Evolutionary conservation across 345 rosid genomes (phyloP).

Genomic region (Salix caprea): DNA sequence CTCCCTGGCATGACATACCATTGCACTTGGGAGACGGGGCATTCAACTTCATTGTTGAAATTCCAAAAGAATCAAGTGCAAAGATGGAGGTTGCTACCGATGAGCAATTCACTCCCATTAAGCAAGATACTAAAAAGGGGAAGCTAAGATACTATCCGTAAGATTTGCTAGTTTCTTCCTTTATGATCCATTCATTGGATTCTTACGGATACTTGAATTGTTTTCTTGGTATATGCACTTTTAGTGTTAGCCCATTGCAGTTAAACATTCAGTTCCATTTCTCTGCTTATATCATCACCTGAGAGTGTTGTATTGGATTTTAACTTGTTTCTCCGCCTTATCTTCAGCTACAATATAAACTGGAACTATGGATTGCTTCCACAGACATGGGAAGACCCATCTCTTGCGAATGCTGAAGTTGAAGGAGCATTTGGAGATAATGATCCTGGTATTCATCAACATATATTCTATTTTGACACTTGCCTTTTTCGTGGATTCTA

Average conservation of each 20-base stretch:
- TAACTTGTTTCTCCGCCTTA: neutral
- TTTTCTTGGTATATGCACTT: neutral
- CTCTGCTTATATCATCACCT: neutral
- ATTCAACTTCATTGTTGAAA: conserved; percentile 79
- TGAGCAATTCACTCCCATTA: conserved; percentile 83
- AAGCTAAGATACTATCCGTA: conserved; percentile 71
- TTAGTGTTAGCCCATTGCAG: neutral
- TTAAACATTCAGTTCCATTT: neutral
- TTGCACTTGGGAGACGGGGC: conserved; percentile 74
- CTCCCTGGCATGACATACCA: conserved; percentile 97
- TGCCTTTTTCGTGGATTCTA: neutral
- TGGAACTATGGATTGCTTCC: conserved; percentile 99
- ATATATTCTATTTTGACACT: neutral
- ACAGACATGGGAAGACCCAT: conserved; percentile 99
- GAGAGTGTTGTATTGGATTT: neutral
- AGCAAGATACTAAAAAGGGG: conserved; percentile 82
- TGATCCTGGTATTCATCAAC: conserved; percentile 58
- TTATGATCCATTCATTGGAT: neutral
- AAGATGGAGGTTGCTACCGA: conserved; percentile 99
- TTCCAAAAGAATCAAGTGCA: conserved; percentile 88
- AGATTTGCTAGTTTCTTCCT: conserved; percentile 18
- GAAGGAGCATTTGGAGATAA: conserved; percentile 93
- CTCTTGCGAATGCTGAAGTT: conserved; percentile 70
- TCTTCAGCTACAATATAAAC: conserved; percentile 72
- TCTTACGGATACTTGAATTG: neutral